Percentiles rank a stretch among this genome's conserved stretches.
Conservation (phyloP, 73 alveolate genomes). For the Paraurostyla sp. region DNA sequence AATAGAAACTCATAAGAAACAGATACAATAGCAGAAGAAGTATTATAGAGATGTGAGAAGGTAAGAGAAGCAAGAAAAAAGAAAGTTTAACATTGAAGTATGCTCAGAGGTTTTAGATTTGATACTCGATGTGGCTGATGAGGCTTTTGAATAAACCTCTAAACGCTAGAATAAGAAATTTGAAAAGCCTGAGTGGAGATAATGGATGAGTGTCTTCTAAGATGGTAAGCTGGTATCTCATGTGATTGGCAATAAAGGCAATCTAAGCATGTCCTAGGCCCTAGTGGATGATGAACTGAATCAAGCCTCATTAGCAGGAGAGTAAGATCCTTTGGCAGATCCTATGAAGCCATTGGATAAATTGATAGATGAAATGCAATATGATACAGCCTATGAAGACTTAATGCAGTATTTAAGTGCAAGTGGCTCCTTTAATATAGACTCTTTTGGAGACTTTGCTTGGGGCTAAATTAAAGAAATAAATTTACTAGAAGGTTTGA, state of each 20-base stretch:
- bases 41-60: slow-evolving; percentile 26
- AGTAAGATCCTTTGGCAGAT: not conserved
- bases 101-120: slow-evolving; percentile 87
- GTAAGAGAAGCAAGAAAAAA: slow-evolving; percentile 73
- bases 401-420: slow-evolving; percentile 27
- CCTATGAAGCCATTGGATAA: not conserved
- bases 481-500: not conserved
- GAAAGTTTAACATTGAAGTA: slow-evolving; percentile 79
- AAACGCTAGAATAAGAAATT: slow-evolving; percentile 86
- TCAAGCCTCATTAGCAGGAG: not conserved
- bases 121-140: slow-evolving; percentile 93
- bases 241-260: not conserved
- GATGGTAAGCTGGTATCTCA: slow-evolving; percentile 6
- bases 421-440: slow-evolving; percentile 38
- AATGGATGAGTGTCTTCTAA: slow-evolving; percentile 90
- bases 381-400: slow-evolving; percentile 51
- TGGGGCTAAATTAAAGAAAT: slow-evolving; percentile 10
- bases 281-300: not conserved
- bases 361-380: not conserved
- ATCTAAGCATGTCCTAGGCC: not conserved
- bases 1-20: slow-evolving; percentile 67
- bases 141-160: slow-evolving; percentile 86
- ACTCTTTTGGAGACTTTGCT: not conserved
- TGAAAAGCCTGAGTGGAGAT: slow-evolving; percentile 91
- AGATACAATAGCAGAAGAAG: not conserved